Evolutionary conservation across 2,329 filamentous ascomycete species (phyloP), one percentile per base, ranked within the genome.

Genomic region (Fusarium acutatum): DNA sequence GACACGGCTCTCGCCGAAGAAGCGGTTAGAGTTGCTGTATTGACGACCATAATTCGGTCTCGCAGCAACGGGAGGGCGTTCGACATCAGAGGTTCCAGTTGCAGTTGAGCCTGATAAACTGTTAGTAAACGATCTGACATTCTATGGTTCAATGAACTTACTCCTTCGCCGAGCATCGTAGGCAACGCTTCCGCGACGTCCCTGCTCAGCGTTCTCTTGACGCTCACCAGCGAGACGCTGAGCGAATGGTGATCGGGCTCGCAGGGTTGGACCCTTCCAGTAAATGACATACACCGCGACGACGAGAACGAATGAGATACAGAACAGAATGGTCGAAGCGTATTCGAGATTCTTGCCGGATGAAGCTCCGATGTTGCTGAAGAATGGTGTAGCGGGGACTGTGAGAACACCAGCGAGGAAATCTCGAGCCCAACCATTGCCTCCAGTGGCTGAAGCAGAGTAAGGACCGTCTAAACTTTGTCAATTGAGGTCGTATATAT

Each of bases 401-500:
- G 92, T 92, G 3, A 93, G 87, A 14, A 94, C 86, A 80, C 93
- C 92, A 5, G 92, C 93, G 1, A 94, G 83, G 81, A 94, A 91
- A 78, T 94, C 92, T 73, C 93, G 87, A 6, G 91, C 87, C 83
- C 92, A 94, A 4, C 92, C 93, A 71, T 94, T 94, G 26, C 92
- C 92, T 44, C 92, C 93, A 0, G 92, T 94, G 2, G 93, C 93
- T 0, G 91, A 93, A 3, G 92, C 92, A 5, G 91, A 89, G 79
- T 93, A 94, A 0, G 89, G 89, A 0, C 92, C 93, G 76, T 78
- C 75, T 77, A 1, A 0, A 4, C 5, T 3, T 1, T 32, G 44
- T 75, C 12, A 77, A 56, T 22, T 0, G 5, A 24, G 12, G 11
- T 26, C 0, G 3, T 0, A 1, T 8, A 4, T 1, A 6, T 17